phyloP scores from a whole-genome alignment of 2,329 filamentous ascomycete genomes.

The Polytolypa hystricis region DNA sequence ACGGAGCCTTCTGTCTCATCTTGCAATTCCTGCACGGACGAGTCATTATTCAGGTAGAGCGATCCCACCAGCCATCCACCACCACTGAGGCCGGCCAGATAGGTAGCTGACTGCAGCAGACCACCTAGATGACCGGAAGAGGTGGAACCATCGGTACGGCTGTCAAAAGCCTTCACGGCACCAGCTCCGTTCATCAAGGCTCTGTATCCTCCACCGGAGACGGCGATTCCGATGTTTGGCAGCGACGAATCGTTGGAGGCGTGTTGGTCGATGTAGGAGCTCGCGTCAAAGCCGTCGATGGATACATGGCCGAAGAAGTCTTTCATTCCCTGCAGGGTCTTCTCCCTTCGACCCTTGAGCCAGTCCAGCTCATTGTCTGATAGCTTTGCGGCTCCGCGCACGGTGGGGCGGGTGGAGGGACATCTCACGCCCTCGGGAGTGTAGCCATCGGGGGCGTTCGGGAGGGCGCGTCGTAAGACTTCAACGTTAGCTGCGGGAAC shows the following conservation, averaged over 20 bases:
- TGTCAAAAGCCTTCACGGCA: slow-evolving; percentile 67
- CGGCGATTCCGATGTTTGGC: slow-evolving; percentile 63
- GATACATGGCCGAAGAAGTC: slow-evolving; percentile 60
- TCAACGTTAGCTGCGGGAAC: neutral
- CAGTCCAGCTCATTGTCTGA: slow-evolving; percentile 63
- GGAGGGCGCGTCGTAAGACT: slow-evolving; percentile 29
- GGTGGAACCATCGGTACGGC: slow-evolving; percentile 53
- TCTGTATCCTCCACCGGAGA: slow-evolving; percentile 76
- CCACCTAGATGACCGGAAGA: slow-evolving; percentile 61
- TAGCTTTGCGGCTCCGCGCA: slow-evolving; percentile 53
- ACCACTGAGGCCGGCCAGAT: slow-evolving; percentile 69
- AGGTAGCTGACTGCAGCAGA: slow-evolving; percentile 69
- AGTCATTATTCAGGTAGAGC: slow-evolving; percentile 68
- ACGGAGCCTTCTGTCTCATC: slow-evolving; percentile 36
- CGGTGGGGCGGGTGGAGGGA: slow-evolving; percentile 55
- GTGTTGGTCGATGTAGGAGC: slow-evolving; percentile 54
- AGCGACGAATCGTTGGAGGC: slow-evolving; percentile 45
- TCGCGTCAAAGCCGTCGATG: slow-evolving; percentile 70
- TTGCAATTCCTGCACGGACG: slow-evolving; percentile 49
- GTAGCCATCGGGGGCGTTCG: slow-evolving; percentile 57
- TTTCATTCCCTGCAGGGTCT: slow-evolving; percentile 64
- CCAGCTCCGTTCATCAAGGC: slow-evolving; percentile 79
- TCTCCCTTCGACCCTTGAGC: slow-evolving; percentile 59
- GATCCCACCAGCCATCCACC: slow-evolving; percentile 80
- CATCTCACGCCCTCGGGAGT: slow-evolving; percentile 58